These are phyloP conservation scores for Penicillium sp. DNA, from an alignment of 2,329 filamentous ascomycete genomes.

Conservation along the genomic window DNA sequence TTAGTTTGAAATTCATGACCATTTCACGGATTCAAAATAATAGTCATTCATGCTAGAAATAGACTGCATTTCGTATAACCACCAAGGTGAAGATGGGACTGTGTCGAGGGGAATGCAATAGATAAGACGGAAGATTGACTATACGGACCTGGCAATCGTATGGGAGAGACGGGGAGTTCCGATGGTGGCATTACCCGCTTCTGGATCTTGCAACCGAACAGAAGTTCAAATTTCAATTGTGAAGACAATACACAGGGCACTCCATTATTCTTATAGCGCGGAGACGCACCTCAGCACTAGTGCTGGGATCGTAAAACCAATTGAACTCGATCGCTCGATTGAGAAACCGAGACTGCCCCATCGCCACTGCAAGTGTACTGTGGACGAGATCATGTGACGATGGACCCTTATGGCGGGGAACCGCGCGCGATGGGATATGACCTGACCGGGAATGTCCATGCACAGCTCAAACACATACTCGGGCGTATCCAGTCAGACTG, in stretches of 20 bases:
- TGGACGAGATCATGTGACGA: background rate
- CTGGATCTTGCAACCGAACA: background rate
- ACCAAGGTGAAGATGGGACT: background rate
- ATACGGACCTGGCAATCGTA: background rate
- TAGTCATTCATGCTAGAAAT: background rate
- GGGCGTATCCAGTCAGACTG: background rate
- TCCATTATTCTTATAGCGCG: constrained; percentile 9
- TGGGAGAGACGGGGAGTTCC: constrained; percentile 26
- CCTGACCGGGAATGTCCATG: background rate
- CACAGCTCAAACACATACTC: background rate
- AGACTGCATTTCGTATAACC: background rate
- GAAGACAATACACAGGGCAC: background rate
- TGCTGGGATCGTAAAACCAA: background rate
- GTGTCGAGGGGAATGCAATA: background rate
- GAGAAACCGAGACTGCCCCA: background rate
- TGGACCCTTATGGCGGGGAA: background rate
- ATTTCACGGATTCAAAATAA: background rate
- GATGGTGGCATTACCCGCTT: constrained; percentile 4
- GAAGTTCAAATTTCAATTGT: background rate
- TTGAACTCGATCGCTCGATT: background rate
- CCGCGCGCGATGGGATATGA: background rate
- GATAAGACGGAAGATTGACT: background rate
- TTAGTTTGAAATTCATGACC: background rate
- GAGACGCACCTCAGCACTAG: background rate
- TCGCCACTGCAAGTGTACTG: background rate